Base-by-base conservation (phyloP, 179 eudicot species). In the Beta corolliflora region DNA sequence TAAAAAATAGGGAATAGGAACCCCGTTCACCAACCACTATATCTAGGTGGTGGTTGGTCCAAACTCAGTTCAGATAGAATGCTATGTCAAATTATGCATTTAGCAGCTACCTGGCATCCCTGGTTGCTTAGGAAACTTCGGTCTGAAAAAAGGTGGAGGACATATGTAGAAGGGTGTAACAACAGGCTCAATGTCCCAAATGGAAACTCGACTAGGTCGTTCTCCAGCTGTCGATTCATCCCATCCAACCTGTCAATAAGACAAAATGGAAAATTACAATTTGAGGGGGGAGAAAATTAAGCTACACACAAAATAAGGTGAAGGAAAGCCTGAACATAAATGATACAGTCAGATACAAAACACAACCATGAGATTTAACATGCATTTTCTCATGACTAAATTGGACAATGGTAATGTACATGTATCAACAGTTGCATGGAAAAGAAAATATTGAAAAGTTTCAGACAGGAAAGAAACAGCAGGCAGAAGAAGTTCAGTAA, bases 181-280 rank as follows among this genome's bases (percentile, higher is more conserved):
- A 80, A 94, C 98, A 29, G 98, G 99, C 86, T 96, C 99, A 73
- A 94, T 88, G 52, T 96, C 99, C 99, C 99, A 96, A 53, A 93
- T 88, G 59, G 98, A 96, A 83, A 96, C 99, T 75, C 99, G 93
- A 80, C 87, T 86, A n/a, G 98, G 99, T 76, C 97, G 98, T 64
- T 93, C 99, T 61, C 98, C 99, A 59, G 98, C 96, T 69, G 98
- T 91, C 66, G 99, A 96, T 86, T 96, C 99, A 87, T 96, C 99
- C 99, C 99, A 96, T 63, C 99, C 99, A 85, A 96, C 99, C 98
- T 96, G 81, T 76, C 77, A 85, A 86, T 23, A 81, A 53, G 52
- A 75, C 3, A 73, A 75, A 36, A 82, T 29, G 44, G 44, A 54
- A 16, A n/a, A 5, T 7, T 15, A 1, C 2, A 29, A 29, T 71